Evolutionary conservation across 805 yeast species (phyloP).

Genomic region (Teunomyces aglyptinius): DNA sequence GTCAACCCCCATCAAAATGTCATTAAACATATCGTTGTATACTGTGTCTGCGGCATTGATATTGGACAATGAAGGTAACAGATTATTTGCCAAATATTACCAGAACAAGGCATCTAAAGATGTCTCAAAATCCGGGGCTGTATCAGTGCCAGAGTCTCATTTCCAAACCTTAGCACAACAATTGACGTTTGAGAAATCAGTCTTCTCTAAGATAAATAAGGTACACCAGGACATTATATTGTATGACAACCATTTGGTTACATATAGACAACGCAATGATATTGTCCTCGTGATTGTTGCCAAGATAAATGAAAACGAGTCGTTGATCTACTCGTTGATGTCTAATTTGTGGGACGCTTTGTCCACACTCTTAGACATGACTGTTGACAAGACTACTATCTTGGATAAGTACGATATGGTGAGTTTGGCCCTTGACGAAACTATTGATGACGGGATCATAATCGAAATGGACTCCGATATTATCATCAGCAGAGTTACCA

Average conservation of each 20-base stretch:
- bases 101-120: constrained; percentile 50
- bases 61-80: constrained; percentile 75
- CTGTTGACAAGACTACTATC: constrained; percentile 75
- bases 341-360: constrained; percentile 79
- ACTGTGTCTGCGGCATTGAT: constrained; percentile 78
- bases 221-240: constrained; percentile 77
- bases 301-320: constrained; percentile 79
- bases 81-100: constrained; percentile 85
- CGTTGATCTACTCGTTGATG: constrained; percentile 70
- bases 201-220: constrained; percentile 76
- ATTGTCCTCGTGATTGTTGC: constrained; percentile 70
- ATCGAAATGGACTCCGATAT: constrained; percentile 86
- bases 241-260: constrained; percentile 73
- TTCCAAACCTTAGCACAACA: constrained; percentile 59
- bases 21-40: constrained; percentile 64
- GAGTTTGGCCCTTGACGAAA: constrained; percentile 83
- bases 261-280: constrained; percentile 85
- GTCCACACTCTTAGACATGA: constrained; percentile 65
- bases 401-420: constrained; percentile 84
- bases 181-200: constrained; percentile 66
- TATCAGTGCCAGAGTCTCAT: constrained; percentile 20
- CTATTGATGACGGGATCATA: constrained; percentile 90
- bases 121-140: constrained; percentile 4
- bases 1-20: constrained; percentile 22
- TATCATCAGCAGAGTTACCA: constrained; percentile 88